Evolutionary conservation across 176 grass and related monocot species (phyloP).

Genomic region (Alopecurus myosuroides): DNA sequence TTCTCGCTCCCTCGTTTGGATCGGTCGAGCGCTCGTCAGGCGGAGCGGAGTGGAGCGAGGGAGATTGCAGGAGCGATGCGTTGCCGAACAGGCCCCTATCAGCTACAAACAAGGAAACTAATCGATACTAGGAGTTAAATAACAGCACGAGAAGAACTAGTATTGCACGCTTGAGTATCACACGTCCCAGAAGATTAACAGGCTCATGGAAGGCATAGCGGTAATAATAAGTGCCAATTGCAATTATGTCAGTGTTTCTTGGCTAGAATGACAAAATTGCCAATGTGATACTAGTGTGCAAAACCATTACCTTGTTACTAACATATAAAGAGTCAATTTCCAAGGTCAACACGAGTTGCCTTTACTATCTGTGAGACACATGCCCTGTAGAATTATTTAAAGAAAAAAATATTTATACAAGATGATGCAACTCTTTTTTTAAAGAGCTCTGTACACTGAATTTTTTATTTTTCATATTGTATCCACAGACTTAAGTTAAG

Average conservation of each 20-base stretch:
- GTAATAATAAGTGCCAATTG: background rate
- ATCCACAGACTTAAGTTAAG: background rate
- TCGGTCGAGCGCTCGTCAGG: no score
- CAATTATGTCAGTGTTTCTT: background rate
- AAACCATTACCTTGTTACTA: background rate
- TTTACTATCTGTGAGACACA: background rate
- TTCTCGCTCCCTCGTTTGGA: no score
- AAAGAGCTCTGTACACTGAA: background rate
- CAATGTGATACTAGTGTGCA: background rate
- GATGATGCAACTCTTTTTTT: background rate
- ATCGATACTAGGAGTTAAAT: background rate
- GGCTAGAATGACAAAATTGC: no score
- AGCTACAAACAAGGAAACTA: constrained; percentile 27
- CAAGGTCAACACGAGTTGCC: background rate
- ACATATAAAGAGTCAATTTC: background rate
- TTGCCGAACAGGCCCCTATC: no score
- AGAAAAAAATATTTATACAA: background rate
- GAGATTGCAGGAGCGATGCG: no score
- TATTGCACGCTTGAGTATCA: background rate
- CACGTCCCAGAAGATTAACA: background rate
- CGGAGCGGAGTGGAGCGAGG: no score
- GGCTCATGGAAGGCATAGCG: background rate
- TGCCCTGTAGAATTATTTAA: no score
- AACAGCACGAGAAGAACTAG: background rate
- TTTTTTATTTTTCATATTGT: background rate